Conservation (phyloP, 805 yeast species). For the Candida boleticola region DNA sequence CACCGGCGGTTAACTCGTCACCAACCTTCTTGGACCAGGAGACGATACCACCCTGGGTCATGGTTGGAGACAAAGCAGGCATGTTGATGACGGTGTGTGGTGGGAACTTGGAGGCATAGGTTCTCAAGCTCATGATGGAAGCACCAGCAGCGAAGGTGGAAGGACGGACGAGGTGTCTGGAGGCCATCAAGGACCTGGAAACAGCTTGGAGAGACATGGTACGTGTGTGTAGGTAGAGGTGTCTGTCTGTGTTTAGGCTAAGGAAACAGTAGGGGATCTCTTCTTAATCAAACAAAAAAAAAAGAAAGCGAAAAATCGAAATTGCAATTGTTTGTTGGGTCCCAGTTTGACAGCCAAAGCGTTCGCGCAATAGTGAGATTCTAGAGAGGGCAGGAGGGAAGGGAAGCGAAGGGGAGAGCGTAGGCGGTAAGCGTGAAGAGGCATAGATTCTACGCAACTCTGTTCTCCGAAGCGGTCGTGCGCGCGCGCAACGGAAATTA, state of each 20-base stretch:
- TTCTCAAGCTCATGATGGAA: slow-evolving; percentile 17
- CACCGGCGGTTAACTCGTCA: slow-evolving; percentile 87
- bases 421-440: too few species aligned
- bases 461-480: slow-evolving; percentile 24
- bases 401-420: too few species aligned
- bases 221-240: too few species aligned
- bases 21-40: slow-evolving; percentile 90
- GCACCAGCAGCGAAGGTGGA: slow-evolving; percentile 2
- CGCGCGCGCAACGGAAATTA: slow-evolving; percentile 17
- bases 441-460: too few species aligned
- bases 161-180: slow-evolving; percentile 4
- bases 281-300: too few species aligned
- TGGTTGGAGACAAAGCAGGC: slow-evolving; percentile 99
- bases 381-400: too few species aligned
- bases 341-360: too few species aligned
- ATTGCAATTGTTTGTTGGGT: too few species aligned
- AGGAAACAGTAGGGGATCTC: too few species aligned
- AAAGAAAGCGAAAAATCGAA: too few species aligned
- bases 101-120: slow-evolving; percentile 58
- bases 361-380: too few species aligned
- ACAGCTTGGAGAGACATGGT: slow-evolving; percentile 37
- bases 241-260: too few species aligned
- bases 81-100: slow-evolving; percentile 85
- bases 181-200: slow-evolving; percentile 19
- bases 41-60: slow-evolving; percentile 93